Percentiles rank a stretch among this genome's conserved stretches.
Evolutionary conservation across 2,329 filamentous ascomycete species (phyloP).

Genomic region (Nothopassalora personata): DNA sequence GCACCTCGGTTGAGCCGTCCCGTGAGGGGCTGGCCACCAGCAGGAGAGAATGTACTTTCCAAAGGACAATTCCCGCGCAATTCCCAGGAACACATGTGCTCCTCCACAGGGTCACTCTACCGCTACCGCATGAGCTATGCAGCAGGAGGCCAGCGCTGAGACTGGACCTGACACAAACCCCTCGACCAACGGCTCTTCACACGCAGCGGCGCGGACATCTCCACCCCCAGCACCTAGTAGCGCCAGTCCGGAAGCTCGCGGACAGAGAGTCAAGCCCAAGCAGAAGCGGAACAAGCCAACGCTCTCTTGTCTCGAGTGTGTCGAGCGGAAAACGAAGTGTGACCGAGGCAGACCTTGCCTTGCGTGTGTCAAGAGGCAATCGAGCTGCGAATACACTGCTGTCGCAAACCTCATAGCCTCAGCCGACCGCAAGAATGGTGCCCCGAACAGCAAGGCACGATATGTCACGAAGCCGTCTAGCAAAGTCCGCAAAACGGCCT

Average conservation of each 20-base stretch:
- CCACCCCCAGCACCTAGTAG: background rate
- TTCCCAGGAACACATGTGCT: background rate
- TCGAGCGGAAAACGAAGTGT: constrained; percentile 80
- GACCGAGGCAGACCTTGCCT: constrained; percentile 60
- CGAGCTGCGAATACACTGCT: constrained; percentile 67
- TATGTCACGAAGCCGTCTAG: constrained; percentile 32
- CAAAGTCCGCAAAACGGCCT: constrained; percentile 31
- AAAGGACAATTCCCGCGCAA: background rate
- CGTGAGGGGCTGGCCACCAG: too few species aligned
- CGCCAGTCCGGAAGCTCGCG: background rate
- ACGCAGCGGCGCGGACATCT: background rate
- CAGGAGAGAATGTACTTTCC: background rate
- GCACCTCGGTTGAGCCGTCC: background rate
- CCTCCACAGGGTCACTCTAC: background rate
- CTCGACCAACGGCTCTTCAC: background rate
- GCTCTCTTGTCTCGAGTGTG: constrained; percentile 71
- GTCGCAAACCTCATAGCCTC: constrained; percentile 65
- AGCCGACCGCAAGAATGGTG: constrained; percentile 41
- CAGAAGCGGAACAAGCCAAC: constrained; percentile 83
- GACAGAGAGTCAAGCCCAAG: constrained; percentile 40
- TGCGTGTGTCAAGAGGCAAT: constrained; percentile 68
- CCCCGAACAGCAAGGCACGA: constrained; percentile 21
- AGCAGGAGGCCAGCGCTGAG: background rate
- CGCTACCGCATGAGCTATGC: background rate
- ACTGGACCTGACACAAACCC: background rate